Evolutionary conservation across 2,329 filamentous ascomycete species (phyloP).

Genomic region (Ophiostoma novo-ulmi): DNA sequence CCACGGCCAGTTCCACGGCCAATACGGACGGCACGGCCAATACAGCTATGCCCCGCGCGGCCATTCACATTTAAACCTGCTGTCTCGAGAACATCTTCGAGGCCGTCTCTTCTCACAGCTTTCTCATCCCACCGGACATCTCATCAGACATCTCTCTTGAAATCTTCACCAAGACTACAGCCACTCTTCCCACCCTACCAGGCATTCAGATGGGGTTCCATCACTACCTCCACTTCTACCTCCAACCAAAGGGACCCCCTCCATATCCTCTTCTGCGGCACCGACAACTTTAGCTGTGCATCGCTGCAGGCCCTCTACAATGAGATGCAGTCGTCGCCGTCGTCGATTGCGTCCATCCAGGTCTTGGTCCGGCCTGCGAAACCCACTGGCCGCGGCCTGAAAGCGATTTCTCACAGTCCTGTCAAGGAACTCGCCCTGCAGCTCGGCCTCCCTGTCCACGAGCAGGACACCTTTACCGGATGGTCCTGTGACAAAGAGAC

Average conservation of each 20-base stretch:
- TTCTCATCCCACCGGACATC: neutral
- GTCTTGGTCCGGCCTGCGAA: slow-evolving; percentile 81
- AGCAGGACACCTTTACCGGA: slow-evolving; percentile 73
- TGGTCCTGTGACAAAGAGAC: slow-evolving; percentile 48
- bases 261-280: slow-evolving; percentile 87
- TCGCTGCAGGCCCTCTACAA: slow-evolving; percentile 65
- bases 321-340: slow-evolving; percentile 42
- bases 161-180: neutral
- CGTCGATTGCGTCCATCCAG: slow-evolving; percentile 68
- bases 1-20: neutral
- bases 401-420: slow-evolving; percentile 59
- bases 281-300: slow-evolving; percentile 80
- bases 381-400: slow-evolving; percentile 68
- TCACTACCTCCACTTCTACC: neutral
- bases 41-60: neutral
- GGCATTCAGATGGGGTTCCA: neutral
- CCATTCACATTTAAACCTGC: neutral
- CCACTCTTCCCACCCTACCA: neutral
- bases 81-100: neutral
- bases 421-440: slow-evolving; percentile 49
- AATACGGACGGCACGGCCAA: neutral
- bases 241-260: slow-evolving; percentile 52
- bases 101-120: too few species aligned
- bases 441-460: slow-evolving; percentile 63
- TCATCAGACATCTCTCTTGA: neutral